phyloP scores from a whole-genome alignment of 2,329 filamentous ascomycete species.

The Aureobasidium sp. region DNA sequence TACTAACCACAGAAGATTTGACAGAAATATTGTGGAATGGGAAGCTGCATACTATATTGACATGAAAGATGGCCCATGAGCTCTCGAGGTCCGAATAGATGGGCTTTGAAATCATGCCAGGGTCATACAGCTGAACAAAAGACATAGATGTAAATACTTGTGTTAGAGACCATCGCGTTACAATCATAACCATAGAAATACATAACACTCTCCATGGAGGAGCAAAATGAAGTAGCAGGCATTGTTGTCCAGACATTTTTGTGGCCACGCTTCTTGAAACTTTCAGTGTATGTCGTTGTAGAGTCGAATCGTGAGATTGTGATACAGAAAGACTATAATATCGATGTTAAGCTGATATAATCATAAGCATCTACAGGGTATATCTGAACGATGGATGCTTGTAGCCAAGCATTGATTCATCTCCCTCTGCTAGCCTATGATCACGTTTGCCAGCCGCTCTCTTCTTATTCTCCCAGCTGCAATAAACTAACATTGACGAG shows the following conservation, averaged over 20 bases:
- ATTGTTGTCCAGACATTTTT: no score
- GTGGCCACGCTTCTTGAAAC: no score
- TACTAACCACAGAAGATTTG: not conserved
- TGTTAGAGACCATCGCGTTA: no score
- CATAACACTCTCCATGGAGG: no score
- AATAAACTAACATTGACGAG: constrained; percentile 29
- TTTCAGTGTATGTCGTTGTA: no score
- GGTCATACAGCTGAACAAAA: not conserved
- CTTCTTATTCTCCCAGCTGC: constrained; percentile 34
- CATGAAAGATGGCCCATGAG: not conserved
- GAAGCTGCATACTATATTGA: not conserved
- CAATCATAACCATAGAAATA: no score
- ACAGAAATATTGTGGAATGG: not conserved
- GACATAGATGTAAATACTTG: not conserved
- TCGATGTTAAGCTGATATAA: no score
- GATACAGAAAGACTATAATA: no score
- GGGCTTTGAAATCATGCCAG: not conserved
- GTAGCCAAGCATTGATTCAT: constrained; percentile 32
- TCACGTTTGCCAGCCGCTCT: constrained; percentile 31
- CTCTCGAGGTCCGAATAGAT: not conserved
- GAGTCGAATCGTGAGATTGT: no score
- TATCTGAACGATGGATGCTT: constrained; percentile 34
- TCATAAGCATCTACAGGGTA: constrained; percentile 18
- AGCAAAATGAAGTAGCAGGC: no score
- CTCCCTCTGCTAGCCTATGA: constrained; percentile 25